Conservation (phyloP, 371 early-diverging fungal species). For the Nosema muscidifuracis region DNA sequence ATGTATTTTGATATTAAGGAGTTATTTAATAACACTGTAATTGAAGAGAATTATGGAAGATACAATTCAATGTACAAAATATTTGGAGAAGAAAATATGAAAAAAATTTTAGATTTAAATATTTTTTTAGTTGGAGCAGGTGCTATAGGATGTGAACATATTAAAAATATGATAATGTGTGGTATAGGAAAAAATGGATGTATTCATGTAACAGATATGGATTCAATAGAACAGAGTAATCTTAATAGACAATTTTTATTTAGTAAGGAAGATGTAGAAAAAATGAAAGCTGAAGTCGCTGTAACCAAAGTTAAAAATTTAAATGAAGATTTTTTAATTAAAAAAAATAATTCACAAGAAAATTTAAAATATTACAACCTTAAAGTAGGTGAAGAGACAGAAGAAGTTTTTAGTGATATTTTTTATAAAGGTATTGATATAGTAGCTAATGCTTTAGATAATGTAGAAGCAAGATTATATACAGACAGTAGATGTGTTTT, state of each 20-base stretch:
- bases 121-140: slow-evolving; percentile 97
- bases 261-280: slow-evolving; percentile 78
- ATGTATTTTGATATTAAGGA: slow-evolving; percentile 95
- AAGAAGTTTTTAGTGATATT: slow-evolving; percentile 81
- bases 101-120: slow-evolving; percentile 73
- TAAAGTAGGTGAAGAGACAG: slow-evolving; percentile 89
- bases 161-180: slow-evolving; percentile 98
- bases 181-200: slow-evolving; percentile 80
- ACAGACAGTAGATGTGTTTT: slow-evolving; percentile 93
- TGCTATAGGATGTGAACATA: slow-evolving; percentile 99
- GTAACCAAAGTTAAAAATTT: slow-evolving; percentile 77
- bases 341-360: slow-evolving; percentile 63
- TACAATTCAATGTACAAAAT: slow-evolving; percentile 88
- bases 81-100: slow-evolving; percentile 81
- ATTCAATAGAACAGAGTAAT: slow-evolving; percentile 91
- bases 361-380: slow-evolving; percentile 74
- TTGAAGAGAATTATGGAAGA: slow-evolving; percentile 59
- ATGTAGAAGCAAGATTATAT: slow-evolving; percentile 93
- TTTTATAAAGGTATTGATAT: slow-evolving; percentile 80
- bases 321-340: slow-evolving; percentile 71
- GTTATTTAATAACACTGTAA: slow-evolving; percentile 66
- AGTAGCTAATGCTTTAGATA: slow-evolving; percentile 96
- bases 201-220: slow-evolving; percentile 95
- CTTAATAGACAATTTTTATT: slow-evolving; percentile 95
- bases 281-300: slow-evolving; percentile 86